Conservation (phyloP, 768 basidiomycete genomes). For the Collybia sordida region DNA sequence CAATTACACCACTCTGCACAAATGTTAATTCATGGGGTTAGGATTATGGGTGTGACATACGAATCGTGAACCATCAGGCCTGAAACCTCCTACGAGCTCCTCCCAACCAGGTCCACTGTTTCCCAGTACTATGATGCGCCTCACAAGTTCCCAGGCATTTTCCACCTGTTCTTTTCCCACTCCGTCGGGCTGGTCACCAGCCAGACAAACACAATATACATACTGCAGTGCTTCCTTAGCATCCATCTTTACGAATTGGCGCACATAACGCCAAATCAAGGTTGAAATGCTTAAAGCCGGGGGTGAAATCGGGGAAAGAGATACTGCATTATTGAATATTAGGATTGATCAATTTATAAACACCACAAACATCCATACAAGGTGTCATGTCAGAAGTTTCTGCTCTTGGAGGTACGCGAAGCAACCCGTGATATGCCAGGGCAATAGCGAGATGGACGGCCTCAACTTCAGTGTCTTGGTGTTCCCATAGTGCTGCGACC, state of each 20-base stretch:
- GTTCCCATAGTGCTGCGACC: constrained; percentile 86
- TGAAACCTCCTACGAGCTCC: constrained; percentile 91
- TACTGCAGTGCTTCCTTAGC: constrained; percentile 94
- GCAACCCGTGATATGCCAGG: constrained; percentile 88
- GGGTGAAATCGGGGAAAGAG: constrained; percentile 62
- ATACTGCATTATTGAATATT: constrained; percentile 42
- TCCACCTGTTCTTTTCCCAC: constrained; percentile 86
- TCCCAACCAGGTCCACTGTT: constrained; percentile 86
- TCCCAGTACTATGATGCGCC: constrained; percentile 76
- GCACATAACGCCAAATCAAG: constrained; percentile 89
- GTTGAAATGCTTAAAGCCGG: constrained; percentile 82
- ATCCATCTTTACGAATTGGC: constrained; percentile 90
- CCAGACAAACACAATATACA: constrained; percentile 82
- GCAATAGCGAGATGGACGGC: constrained; percentile 93
- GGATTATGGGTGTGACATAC: constrained; percentile 33
- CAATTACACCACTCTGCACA: constrained; percentile 78
- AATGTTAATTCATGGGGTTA: not conserved
- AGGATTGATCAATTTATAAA: not conserved
- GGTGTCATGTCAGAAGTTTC: constrained; percentile 86
- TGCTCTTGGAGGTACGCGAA: constrained; percentile 78
- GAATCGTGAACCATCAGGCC: constrained; percentile 85
- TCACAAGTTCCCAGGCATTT: constrained; percentile 74
- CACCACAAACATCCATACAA: constrained; percentile 44
- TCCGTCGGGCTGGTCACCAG: constrained; percentile 64
- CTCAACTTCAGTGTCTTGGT: constrained; percentile 84